Evolutionary conservation across 257 asterid genomes (phyloP).

Genomic region (Orobanche coerulescens): DNA sequence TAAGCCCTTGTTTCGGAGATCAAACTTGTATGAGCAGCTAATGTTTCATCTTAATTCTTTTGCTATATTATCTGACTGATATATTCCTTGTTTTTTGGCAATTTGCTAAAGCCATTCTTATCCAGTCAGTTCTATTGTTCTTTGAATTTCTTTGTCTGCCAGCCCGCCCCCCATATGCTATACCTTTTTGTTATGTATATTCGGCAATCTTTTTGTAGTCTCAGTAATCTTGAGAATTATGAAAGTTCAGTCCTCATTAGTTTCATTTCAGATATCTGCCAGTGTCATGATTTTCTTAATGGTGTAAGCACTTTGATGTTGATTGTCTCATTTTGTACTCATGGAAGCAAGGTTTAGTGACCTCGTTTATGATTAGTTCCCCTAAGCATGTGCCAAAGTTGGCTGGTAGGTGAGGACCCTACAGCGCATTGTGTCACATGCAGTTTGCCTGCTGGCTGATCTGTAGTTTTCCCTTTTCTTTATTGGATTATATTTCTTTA

Average conservation of each 20-base stretch:
- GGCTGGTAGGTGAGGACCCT: constrained; percentile 3
- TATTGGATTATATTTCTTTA: constrained; percentile 12
- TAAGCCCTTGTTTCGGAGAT: too few species aligned
- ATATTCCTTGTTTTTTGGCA: not conserved
- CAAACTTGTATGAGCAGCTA: too few species aligned
- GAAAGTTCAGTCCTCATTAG: not conserved
- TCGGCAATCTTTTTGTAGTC: not conserved
- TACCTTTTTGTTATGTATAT: not conserved
- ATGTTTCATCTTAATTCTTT: too few species aligned
- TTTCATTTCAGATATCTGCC: constrained; percentile 4
- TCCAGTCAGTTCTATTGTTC: not conserved
- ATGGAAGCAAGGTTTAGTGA: constrained; percentile 8
- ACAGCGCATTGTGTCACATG: not conserved
- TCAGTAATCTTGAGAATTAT: not conserved
- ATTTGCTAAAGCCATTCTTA: not conserved
- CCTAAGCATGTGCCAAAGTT: constrained; percentile 9
- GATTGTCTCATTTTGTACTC: not conserved
- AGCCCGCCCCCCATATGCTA: not conserved
- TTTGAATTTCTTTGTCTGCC: not conserved
- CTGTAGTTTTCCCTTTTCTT: not conserved
- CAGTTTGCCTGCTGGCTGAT: constrained; percentile 13
- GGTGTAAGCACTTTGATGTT: not conserved
- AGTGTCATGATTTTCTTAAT: not conserved
- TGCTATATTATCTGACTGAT: not conserved
- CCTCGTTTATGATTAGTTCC: not conserved